A percentile compares a stretch with the other conserved stretches of the same genome.
These are phyloP conservation scores for Botrytis sinoallii DNA, from an alignment of 2,329 filamentous ascomycete genomes.

Conservation along the genomic window DNA sequence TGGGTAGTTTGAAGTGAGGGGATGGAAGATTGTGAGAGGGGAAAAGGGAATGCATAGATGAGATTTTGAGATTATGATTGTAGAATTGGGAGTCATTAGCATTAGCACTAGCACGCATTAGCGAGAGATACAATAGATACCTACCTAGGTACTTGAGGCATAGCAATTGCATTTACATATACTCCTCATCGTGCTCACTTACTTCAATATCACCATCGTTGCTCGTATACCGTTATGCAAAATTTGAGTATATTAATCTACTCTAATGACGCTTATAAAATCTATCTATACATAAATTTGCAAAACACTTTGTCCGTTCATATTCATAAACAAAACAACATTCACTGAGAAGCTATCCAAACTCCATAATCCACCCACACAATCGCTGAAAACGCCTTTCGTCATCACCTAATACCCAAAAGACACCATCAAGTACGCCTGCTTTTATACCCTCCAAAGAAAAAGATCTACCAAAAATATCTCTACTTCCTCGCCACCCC, in stretches of 20 bases:
- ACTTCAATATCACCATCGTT: neutral
- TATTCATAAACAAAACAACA: neutral
- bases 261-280: neutral
- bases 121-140: neutral
- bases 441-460: neutral
- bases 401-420: neutral
- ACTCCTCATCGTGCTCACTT: neutral
- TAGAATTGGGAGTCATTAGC: neutral
- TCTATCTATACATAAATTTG: neutral
- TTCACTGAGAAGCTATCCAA: neutral
- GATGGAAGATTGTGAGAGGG: neutral
- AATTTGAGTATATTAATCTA: neutral
- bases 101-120: neutral
- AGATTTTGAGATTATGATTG: neutral
- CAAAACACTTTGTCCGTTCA: neutral
- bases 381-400: neutral
- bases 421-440: neutral
- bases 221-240: neutral
- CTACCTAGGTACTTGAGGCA: neutral
- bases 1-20: constrained; percentile 27
- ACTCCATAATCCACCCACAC: neutral
- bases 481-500: constrained; percentile 46
- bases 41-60: neutral
- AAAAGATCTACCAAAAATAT: neutral
- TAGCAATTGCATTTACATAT: neutral